Base-by-base conservation (phyloP, 2,329 filamentous ascomycete species). In the Verticillium nubilum region DNA sequence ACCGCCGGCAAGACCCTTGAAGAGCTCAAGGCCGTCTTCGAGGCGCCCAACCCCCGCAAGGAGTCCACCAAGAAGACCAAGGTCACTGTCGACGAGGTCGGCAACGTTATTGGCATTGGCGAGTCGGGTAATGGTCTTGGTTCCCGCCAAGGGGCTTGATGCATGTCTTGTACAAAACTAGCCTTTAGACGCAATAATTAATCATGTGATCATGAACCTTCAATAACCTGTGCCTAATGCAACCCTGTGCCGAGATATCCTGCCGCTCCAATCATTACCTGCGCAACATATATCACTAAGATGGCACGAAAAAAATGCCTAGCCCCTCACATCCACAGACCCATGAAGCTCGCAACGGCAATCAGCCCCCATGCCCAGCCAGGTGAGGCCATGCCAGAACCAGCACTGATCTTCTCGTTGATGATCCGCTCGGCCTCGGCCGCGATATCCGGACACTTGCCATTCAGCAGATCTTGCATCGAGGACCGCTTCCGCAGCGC, bases 21-120 rank as follows among this genome's bases (percentile, higher is more conserved):
- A 69, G 85, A 88, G 67, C 80, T 88, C 70, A 83, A 86, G 63
- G 76, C 77, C 15, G 67, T 74, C 13, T 74, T 74, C 52, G 70
- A 72, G 29, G 68, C 69, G 1, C 62, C 61, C 26, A 68, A 69
- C 62, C 68, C 68, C 1, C 60, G 67, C 29, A 69, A 70, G 52
- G 66, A 65, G 57, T 69, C 67, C 42, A 67, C 65, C 1, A 67
- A 65, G 61, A 68, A 66, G 58, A 65, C 64, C 1, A 69, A 64
- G 37, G 62, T 69, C 5, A 58, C 65, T 15, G 64, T 67, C 10
- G 61, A 66, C 25, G 60, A 62, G n/a, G 60, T 52, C 1, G 65
- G 65, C 15, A 64, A 66, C 12, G 64, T 63, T 2, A 1, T 63
- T 13, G 54, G 42, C n/a, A 50, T 50, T 23, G n/a, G 42, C 19